Evolutionary conservation across 495 filamentous ascomycete genomes (phyloP), one percentile per base, ranked within the genome.

Genomic region (Cetradonia linearis): DNA sequence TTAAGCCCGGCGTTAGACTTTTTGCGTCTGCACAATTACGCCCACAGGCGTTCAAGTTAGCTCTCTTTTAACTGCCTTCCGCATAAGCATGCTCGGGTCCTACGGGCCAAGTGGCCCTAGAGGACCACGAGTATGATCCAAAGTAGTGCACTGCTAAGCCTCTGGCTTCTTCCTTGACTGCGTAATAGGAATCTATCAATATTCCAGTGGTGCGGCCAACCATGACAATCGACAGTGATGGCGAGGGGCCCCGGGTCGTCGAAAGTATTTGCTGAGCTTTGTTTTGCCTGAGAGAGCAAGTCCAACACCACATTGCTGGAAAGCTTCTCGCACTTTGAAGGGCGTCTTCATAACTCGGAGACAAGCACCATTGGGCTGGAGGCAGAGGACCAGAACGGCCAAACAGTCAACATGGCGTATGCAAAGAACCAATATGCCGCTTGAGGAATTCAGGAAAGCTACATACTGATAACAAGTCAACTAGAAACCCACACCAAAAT

Each of bases 401-500:
- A 37, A n/a, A 54, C 30, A 54, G n/a, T 33, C n/a, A 54, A 34
- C 13, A 54, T 54, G 50, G 50, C 50, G 50, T 54, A 54, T 33
- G 50, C 50, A 23, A 33, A 34, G 30, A 31, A 18, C 30, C 16
- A 23, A 18, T 10, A 54, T 33, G 30, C 50, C 34, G 16, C 20
- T 52, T 5, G 14, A 13, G 16, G 49, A 23, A 38, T 14, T 27
- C 34, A 52, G 25, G 20, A 2, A 2, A 38, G 18, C 11, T 33
- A 55, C 49, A 55, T 33, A 46, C 52, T 61, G 38, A 55, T 44
- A 38, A 4, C n/a, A 25, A 61, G 50, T 38, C 14, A 16, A 5
- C 30, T 69, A 82, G 81, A 62, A 71, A 71, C 58, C 75, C 78
- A 27, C 72, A 81, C 62, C 74, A 73, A 55, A 70, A 76, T 59